Evolutionary conservation across 2,329 filamentous ascomycete species (phyloP).

Genomic region (Cladophialophora exuberans): DNA sequence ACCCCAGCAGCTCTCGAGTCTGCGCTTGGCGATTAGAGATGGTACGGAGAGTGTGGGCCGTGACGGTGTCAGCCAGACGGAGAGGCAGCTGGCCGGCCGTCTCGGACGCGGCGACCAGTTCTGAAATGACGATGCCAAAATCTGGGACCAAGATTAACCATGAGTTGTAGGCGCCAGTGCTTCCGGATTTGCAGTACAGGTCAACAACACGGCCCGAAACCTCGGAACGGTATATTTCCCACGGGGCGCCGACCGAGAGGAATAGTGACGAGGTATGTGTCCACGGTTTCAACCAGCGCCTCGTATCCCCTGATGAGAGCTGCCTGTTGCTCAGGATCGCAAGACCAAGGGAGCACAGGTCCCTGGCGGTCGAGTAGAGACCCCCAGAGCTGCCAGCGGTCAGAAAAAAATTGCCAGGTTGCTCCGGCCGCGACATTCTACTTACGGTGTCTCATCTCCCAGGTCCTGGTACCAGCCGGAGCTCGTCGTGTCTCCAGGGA

Average conservation of each 20-base stretch:
- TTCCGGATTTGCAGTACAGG: slow-evolving; percentile 53
- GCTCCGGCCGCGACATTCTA: not conserved
- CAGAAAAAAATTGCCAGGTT: slow-evolving; percentile 12
- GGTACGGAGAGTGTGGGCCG: not conserved
- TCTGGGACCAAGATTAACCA: slow-evolving; percentile 50
- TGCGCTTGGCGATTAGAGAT: slow-evolving; percentile 20
- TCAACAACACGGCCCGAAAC: slow-evolving; percentile 48
- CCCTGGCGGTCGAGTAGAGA: slow-evolving; percentile 47
- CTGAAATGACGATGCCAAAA: slow-evolving; percentile 49
- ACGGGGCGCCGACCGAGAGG: slow-evolving; percentile 49
- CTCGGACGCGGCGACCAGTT: slow-evolving; percentile 42
- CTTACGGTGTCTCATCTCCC: slow-evolving; percentile 12
- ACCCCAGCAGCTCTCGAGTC: slow-evolving; percentile 6
- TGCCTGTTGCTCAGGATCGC: slow-evolving; percentile 50
- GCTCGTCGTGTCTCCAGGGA: slow-evolving; percentile 16
- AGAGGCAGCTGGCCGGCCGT: not conserved
- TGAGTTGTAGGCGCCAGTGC: slow-evolving; percentile 47
- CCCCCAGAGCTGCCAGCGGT: slow-evolving; percentile 36
- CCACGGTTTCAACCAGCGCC: slow-evolving; percentile 52
- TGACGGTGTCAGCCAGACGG: slow-evolving; percentile 7
- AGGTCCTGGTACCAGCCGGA: slow-evolving; percentile 12
- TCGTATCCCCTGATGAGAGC: slow-evolving; percentile 44
- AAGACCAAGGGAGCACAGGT: slow-evolving; percentile 47
- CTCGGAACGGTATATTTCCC: slow-evolving; percentile 51
- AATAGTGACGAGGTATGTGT: slow-evolving; percentile 43